Percentiles rank a stretch among this genome's conserved stretches.
Evolutionary conservation across 164 flowering plant species (phyloP).

Genomic region (Aristolochia contorta): DNA sequence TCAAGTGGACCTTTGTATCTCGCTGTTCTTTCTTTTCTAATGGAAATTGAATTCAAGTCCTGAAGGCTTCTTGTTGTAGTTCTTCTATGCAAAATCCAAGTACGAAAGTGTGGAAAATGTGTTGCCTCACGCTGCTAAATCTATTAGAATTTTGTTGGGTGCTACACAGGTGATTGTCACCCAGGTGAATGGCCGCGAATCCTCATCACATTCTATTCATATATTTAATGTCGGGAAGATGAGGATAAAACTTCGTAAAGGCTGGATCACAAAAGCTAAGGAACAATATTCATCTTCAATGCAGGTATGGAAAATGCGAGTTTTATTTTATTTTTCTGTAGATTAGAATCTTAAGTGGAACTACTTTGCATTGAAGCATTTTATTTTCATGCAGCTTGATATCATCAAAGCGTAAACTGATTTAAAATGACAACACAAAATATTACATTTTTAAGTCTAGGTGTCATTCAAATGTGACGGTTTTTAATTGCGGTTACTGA

Average conservation of each 20-base stretch:
- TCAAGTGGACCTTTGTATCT: no score
- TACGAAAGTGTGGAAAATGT: no score
- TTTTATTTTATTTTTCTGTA: not conserved
- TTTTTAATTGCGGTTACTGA: not conserved
- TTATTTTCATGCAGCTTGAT: not conserved
- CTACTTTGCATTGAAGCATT: not conserved
- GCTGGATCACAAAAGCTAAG: constrained; percentile 66
- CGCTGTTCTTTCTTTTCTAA: no score
- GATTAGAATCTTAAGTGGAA: not conserved
- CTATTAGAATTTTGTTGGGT: no score
- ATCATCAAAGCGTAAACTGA: not conserved
- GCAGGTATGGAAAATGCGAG: constrained; percentile 32
- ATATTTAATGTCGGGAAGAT: constrained; percentile 83
- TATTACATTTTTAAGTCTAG: not conserved
- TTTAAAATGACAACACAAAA: not conserved
- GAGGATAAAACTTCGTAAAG: constrained; percentile 90
- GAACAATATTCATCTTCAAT: constrained; percentile 71
- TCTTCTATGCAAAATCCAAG: no score
- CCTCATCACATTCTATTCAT: constrained; percentile 67
- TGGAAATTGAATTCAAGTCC: no score
- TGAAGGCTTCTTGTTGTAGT: no score
- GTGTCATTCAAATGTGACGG: not conserved
- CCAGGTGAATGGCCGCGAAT: constrained; percentile 70
- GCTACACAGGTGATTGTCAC: constrained; percentile 66
- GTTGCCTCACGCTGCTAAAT: no score